Evolutionary conservation across 164 flowering plant genomes (phyloP), one percentile per base, ranked within the genome.

Genomic region (Stephania cephalantha): DNA sequence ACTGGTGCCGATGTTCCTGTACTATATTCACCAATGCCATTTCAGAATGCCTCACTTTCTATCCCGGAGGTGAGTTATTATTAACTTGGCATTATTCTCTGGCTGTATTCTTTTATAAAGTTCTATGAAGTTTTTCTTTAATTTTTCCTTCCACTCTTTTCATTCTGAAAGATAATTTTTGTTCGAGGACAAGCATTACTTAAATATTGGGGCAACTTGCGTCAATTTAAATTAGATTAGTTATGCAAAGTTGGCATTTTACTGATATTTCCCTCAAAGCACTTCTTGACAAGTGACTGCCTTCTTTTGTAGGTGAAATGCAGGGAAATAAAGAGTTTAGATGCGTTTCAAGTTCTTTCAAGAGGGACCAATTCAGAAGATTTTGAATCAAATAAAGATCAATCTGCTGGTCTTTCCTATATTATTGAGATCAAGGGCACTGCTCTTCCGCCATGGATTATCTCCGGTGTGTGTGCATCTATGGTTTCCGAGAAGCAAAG

Each of bases 371-470:
- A 55, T 22, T 50, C n/a, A 58, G 82, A 78, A 67, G 79, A 78
- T 71, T 77, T 73, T n/a, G 85, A 78, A 71, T 44, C 78, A 18
- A 20, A 50, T 29, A 78, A 78, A 71, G 78, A 73, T 53, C 74
- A 85, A 72, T 58, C 87, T 67, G 7, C 77, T 71, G 83, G 84
- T 69, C 71, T 86, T 80, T 85, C 88, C 78, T 88, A 87, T 76
- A 88, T 89, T 79, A 81, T 96, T 81, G 99, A 94, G 82, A 82
- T 96, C 65, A 91, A 84, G 76, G 97, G 86, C 80, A 71, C 82
- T 3, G 84, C 85, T 84, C 77, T 96, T 76, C 95, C 99, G 9
- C 97, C 97, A 48, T 96, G 99, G 98, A 80, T 88, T 75, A 76
- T 90, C 61, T 80, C 75, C 79, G 79, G 85, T 25, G 17, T 94